phyloP scores from a whole-genome alignment of 768 basidiomycete genomes.

The Calocybe indica region DNA sequence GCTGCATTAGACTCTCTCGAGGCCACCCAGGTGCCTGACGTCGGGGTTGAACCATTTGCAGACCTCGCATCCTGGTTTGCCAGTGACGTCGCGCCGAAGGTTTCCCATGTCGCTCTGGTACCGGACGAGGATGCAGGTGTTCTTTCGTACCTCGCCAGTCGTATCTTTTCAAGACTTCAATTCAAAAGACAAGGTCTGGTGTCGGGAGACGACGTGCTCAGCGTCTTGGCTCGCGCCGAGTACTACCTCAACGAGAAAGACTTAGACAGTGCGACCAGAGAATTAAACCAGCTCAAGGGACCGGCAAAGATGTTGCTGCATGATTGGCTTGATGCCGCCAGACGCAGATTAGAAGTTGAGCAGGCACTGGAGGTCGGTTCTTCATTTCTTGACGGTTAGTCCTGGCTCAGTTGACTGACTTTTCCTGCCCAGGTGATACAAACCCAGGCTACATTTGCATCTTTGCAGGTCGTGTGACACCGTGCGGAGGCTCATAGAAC shows the following conservation, averaged over 20 bases:
- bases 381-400: background rate
- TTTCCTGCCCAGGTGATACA: conserved; percentile 57
- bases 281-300: conserved; percentile 87
- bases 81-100: conserved; percentile 73
- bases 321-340: conserved; percentile 91
- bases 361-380: conserved; percentile 79
- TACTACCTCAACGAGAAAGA: conserved; percentile 90
- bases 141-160: conserved; percentile 81
- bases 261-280: conserved; percentile 81
- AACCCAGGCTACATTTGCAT: conserved; percentile 77
- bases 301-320: conserved; percentile 65
- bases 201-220: conserved; percentile 78
- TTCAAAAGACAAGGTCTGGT: conserved; percentile 81
- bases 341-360: conserved; percentile 82
- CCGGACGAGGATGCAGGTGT: conserved; percentile 89
- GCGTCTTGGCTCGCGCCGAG: conserved; percentile 84
- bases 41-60: conserved; percentile 82
- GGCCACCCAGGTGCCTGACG: conserved; percentile 65
- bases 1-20: conserved; percentile 69
- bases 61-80: conserved; percentile 91
- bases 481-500: background rate
- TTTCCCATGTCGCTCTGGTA: conserved; percentile 86
- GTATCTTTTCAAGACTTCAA: conserved; percentile 63
- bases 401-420: conserved; percentile 2
- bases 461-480: conserved; percentile 63